Conservation (phyloP, 208 protist species). For the Phytomonas sp. region DNA sequence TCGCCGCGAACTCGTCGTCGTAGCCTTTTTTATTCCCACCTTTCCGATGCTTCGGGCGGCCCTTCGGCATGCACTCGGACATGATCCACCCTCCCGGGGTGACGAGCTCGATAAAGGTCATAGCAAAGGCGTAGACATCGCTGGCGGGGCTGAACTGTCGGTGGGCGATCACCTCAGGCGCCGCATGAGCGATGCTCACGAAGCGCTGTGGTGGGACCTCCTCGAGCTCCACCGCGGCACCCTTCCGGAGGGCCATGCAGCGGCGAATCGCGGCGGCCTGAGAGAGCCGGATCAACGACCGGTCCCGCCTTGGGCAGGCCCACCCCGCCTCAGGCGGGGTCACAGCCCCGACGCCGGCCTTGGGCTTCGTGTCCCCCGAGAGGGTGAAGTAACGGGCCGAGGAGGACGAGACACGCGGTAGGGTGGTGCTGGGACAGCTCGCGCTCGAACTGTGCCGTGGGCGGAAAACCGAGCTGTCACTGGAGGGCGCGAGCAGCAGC, state of each 20-base stretch:
- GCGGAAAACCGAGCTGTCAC: too few species aligned
- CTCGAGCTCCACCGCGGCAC: neutral
- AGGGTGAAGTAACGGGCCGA: too few species aligned
- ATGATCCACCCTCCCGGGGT: conserved; percentile 38
- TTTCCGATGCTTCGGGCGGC: conserved; percentile 20
- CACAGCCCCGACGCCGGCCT: too few species aligned
- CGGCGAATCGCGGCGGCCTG: conserved; percentile 24
- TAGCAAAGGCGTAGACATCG: conserved; percentile 78
- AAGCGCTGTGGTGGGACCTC: conserved; percentile 34
- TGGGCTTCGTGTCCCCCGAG: too few species aligned
- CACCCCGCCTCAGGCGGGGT: too few species aligned
- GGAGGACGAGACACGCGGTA: too few species aligned
- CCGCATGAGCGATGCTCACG: conserved; percentile 48
- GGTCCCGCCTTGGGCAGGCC: too few species aligned
- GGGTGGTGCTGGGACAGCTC: too few species aligned
- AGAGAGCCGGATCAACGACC: conserved; percentile 22
- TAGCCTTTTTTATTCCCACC: conserved; percentile 27
- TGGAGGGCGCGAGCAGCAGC: too few species aligned
- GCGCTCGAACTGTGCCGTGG: too few species aligned
- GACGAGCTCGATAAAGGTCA: conserved; percentile 76
- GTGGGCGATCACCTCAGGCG: conserved; percentile 44
- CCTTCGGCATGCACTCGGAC: conserved; percentile 27
- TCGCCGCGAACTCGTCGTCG: conserved; percentile 22
- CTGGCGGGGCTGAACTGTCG: conserved; percentile 44
- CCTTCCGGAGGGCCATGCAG: conserved; percentile 13